Evolutionary conservation across 2,329 filamentous ascomycete species (phyloP).

Genomic region (Akanthomyces lecanii): DNA sequence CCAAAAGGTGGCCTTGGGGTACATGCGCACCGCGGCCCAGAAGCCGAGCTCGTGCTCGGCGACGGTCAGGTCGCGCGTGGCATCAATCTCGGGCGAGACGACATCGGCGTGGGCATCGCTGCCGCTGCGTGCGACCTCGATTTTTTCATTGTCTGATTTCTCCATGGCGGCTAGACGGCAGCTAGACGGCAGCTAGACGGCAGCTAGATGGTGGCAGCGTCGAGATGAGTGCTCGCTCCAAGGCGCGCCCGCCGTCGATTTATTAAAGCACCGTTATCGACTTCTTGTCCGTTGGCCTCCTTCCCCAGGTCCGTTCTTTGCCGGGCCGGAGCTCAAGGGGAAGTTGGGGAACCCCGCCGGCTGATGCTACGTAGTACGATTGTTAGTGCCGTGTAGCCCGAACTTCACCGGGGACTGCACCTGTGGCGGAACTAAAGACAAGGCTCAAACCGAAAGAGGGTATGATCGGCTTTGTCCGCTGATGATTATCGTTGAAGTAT

Average conservation of each 20-base stretch:
- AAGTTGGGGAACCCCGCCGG: background rate
- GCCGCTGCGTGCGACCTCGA: background rate
- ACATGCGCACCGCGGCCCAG: slow-evolving; percentile 37
- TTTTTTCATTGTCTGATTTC: background rate
- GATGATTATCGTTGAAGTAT: no score
- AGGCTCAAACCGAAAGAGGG: no score
- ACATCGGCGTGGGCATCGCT: background rate
- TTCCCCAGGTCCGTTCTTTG: background rate
- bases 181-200: no score
- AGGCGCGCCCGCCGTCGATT: background rate
- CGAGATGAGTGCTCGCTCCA: background rate
- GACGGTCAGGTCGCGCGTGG: slow-evolving; percentile 23
- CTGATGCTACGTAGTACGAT: slow-evolving; percentile 3
- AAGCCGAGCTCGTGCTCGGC: slow-evolving; percentile 26
- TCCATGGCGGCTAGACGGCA: background rate
- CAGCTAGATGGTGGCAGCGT: background rate
- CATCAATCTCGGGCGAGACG: slow-evolving; percentile 19
- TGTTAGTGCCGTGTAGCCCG: background rate
- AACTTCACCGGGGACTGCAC: background rate
- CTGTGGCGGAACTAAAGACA: background rate
- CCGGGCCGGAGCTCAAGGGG: background rate
- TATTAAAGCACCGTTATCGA: background rate
- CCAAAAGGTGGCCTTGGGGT: slow-evolving; percentile 28
- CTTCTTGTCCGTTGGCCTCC: background rate
- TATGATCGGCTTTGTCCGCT: no score